Evolutionary conservation across 2,329 filamentous ascomycete genomes (phyloP).

Genomic region (Taxawa tesnikishii): DNA sequence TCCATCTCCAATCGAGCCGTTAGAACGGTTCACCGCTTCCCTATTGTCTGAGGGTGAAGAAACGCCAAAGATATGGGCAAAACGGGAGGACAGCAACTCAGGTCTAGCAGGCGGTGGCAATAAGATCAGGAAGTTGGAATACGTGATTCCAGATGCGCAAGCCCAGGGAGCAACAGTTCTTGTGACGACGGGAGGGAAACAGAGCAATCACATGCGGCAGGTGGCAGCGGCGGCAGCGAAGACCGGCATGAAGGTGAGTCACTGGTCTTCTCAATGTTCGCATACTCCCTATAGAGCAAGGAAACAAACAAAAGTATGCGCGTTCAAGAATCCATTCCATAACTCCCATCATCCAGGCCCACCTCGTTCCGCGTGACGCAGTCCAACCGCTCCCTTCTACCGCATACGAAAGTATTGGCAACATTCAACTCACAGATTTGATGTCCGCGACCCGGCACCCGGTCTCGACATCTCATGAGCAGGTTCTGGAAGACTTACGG

Average conservation of each 20-base stretch:
- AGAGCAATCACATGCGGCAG: slow-evolving; percentile 25
- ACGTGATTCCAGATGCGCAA: slow-evolving; percentile 22
- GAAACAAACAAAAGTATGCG: too few relatives aligned
- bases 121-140: slow-evolving; percentile 26
- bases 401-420: too few relatives aligned
- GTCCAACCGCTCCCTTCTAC: too few relatives aligned
- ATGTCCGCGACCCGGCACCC: slow-evolving; percentile 47
- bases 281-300: too few relatives aligned
- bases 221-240: slow-evolving; percentile 21
- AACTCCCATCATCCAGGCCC: too few relatives aligned
- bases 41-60: too few relatives aligned
- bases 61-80: too few relatives aligned
- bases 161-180: slow-evolving; percentile 16
- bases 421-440: slow-evolving; percentile 21
- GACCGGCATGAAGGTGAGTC: slow-evolving; percentile 19
- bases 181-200: slow-evolving; percentile 23
- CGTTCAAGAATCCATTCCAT: too few relatives aligned
- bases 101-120: slow-evolving; percentile 24
- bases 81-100: slow-evolving; percentile 51
- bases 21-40: too few relatives aligned
- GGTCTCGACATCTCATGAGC: slow-evolving; percentile 52
- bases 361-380: too few relatives aligned
- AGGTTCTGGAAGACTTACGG: slow-evolving; percentile 41
- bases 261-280: too few relatives aligned
- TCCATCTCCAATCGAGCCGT: too few relatives aligned